Evolutionary conservation across 2,329 filamentous ascomycete species (phyloP), one percentile per base, ranked within the genome.

Genomic region (Exserohilum rostratum): DNA sequence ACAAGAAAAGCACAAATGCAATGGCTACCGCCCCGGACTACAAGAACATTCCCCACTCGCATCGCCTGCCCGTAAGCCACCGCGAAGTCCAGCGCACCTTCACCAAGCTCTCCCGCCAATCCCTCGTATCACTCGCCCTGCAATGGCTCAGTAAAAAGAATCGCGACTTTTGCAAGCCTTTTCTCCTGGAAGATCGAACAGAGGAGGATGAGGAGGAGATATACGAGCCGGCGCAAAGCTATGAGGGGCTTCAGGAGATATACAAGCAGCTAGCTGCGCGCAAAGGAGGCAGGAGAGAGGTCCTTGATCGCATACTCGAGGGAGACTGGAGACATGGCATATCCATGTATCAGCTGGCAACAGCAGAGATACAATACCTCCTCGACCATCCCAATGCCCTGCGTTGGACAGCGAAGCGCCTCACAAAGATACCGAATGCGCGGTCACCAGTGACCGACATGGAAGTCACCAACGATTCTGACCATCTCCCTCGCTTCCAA

Each of bases 71-170:
- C 53, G 80, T 88, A 7, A 79, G 83, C 54, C 89, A 88, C 68
- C 79, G 84, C 40, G 80, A 86, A 27, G 83, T 91, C 44, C 73
- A 83, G 60, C 91, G 89, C 72, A 81, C 84, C 35, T 81, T 96
- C 44, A 83, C 80, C 56, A 87, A 87, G 50, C 82, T 96, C 15
- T 89, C 90, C 1, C 87, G 91, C 46, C 79, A 87, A 42, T 86
- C 89, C 0, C 83, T 96, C 18, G 77, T 95, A 22, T 84, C 86
- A 0, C 82, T 96, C 7, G 89, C 84, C 0, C 81, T 92, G 18
- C 83, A 89, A 77, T 96, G 91, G 91, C 85, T 96, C 3, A 85
- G 88, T 53, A 84, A 88, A 44, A 79, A 82, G 59, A 87, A 89
- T 59, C 79, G 86, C 35, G 75, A 82, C 4, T 78, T 83, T 15